Percentiles rank a stretch among this genome's conserved stretches.
These are phyloP conservation scores for Trypanosoma lewisi DNA, from an alignment of 208 protist species.

Conservation along the genomic window DNA sequence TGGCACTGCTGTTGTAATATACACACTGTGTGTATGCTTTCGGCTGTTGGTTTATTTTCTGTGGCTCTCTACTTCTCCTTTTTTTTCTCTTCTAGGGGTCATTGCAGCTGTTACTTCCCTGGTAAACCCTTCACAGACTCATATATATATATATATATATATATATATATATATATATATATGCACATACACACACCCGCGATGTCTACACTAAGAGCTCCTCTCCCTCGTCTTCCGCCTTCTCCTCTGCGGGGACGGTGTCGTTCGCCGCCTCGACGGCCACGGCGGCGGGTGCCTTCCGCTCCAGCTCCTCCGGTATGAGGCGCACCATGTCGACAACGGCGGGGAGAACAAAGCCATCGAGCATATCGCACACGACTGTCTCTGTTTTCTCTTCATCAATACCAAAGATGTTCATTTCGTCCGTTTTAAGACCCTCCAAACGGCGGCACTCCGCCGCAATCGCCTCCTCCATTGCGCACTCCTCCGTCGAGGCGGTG, in stretches of 20 bases:
- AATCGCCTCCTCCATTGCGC: conserved; percentile 71
- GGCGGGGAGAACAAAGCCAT: conserved; percentile 69
- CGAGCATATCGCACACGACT: conserved; percentile 78
- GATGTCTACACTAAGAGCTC: background rate
- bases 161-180: conserved; percentile 6
- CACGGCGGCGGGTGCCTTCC: conserved; percentile 48
- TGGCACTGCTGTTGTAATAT: background rate
- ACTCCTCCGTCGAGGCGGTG: conserved; percentile 37
- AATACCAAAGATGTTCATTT: conserved; percentile 20
- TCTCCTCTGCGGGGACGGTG: conserved; percentile 7
- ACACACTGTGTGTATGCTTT: background rate
- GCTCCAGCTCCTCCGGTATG: conserved; percentile 34
- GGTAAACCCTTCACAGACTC: background rate
- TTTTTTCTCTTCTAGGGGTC: conserved; percentile 13
- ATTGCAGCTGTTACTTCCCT: background rate
- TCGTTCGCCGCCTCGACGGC: conserved; percentile 32
- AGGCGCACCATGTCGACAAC: conserved; percentile 55
- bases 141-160: too few relatives aligned
- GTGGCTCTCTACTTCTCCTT: background rate
- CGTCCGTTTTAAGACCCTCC: conserved; percentile 30
- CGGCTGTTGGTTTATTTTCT: background rate
- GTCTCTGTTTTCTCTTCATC: conserved; percentile 35
- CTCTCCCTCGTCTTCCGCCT: conserved; percentile 1
- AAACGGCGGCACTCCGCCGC: conserved; percentile 43
- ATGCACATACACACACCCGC: background rate